These are phyloP conservation scores for Populus nigra DNA, from an alignment of 345 rosid species.

Conservation along the genomic window DNA sequence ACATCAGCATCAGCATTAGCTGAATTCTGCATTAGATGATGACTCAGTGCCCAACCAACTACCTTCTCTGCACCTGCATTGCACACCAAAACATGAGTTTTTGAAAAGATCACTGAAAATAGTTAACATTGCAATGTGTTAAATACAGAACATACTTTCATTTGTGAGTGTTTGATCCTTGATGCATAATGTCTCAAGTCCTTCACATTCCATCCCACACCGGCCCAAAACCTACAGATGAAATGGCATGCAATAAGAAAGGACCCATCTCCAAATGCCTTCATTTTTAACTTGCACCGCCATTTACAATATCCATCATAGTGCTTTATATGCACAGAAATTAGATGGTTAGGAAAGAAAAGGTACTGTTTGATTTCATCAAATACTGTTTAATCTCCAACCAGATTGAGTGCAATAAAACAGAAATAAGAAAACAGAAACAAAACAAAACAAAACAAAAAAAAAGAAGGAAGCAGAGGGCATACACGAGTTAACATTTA, in stretches of 20 bases:
- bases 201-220: constrained; percentile 70
- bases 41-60: constrained; percentile 80
- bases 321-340: not conserved
- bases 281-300: not conserved
- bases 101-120: not conserved
- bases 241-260: constrained; percentile 15
- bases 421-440: not conserved
- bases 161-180: constrained; percentile 72
- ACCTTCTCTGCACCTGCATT: constrained; percentile 80
- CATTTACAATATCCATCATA: constrained; percentile 8
- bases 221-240: constrained; percentile 55
- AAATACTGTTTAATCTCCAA: not conserved
- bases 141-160: constrained; percentile 54
- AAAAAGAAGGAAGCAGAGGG: not conserved
- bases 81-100: constrained; percentile 9
- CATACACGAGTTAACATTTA: not conserved
- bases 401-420: not conserved
- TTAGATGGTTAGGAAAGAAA: not conserved
- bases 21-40: constrained; percentile 71
- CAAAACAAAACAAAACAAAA: not conserved
- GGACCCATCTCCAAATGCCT: constrained; percentile 4
- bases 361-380: not conserved
- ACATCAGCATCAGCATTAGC: constrained; percentile 51
- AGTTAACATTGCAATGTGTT: constrained; percentile 1
- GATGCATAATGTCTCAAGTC: constrained; percentile 60